These are phyloP conservation scores for Russula ochroleuca DNA, from an alignment of 768 basidiomycete genomes.

Conservation along the genomic window DNA sequence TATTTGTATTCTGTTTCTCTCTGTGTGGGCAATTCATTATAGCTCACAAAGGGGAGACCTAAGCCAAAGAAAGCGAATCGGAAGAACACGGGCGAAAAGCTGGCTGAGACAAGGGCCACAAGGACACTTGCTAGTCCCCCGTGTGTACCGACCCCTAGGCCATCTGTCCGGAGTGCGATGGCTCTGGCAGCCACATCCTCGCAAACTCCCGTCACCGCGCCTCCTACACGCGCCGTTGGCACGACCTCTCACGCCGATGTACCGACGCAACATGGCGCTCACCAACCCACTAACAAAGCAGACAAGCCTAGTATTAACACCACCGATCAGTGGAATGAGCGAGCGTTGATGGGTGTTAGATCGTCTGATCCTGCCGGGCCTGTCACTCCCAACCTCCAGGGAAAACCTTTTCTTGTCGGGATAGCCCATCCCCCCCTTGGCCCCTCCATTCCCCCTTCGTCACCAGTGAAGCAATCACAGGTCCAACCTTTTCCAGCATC, in stretches of 20 bases:
- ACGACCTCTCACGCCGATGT: background rate
- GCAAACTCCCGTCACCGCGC: background rate
- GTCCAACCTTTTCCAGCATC: background rate
- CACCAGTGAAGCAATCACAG: background rate
- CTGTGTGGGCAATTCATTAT: conserved; percentile 30
- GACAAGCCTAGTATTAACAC: conserved; percentile 21
- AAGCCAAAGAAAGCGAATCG: conserved; percentile 35
- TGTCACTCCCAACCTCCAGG: conserved; percentile 8
- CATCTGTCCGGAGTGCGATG: background rate
- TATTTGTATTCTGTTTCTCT: conserved; percentile 31
- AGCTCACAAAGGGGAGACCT: conserved; percentile 75
- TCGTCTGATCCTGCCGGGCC: conserved; percentile 2
- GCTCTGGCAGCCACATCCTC: background rate
- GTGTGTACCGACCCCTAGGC: background rate
- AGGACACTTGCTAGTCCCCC: background rate
- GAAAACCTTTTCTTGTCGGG: conserved; percentile 28
- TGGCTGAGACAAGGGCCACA: background rate
- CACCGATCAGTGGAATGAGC: conserved; percentile 36
- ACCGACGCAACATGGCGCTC: background rate
- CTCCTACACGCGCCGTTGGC: background rate
- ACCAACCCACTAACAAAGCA: background rate
- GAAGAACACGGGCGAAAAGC: background rate
- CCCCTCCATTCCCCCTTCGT: conserved; percentile 29
- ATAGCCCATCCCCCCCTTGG: conserved; percentile 44
- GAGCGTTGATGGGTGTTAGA: conserved; percentile 28